Evolutionary conservation across 2,329 filamentous ascomycete species (phyloP).

Genomic region (Phialemoniopsis sp.): DNA sequence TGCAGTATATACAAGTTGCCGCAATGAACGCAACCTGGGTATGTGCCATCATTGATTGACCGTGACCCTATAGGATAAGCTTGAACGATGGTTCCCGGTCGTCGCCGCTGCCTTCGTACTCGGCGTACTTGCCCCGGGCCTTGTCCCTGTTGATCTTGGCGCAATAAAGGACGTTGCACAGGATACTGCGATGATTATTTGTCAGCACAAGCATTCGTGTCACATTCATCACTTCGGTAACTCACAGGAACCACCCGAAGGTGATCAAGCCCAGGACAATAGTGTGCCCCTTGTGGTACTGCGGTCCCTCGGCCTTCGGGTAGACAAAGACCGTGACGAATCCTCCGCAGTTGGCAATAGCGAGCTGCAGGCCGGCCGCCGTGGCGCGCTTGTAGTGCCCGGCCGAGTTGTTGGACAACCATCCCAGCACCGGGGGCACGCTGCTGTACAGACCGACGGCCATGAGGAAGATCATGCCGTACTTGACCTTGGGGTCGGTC

Average conservation of each 20-base stretch:
- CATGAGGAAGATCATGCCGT: constrained; percentile 66
- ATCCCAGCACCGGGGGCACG: constrained; percentile 59
- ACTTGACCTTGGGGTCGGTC: constrained; percentile 45
- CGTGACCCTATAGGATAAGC: constrained; percentile 49
- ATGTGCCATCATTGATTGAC: too few relatives aligned
- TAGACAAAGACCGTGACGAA: constrained; percentile 47
- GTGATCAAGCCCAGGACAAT: constrained; percentile 56
- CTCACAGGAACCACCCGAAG: constrained; percentile 61
- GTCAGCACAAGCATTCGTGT: constrained; percentile 1
- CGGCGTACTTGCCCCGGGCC: constrained; percentile 50
- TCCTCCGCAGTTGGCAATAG: constrained; percentile 63
- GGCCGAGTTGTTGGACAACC: constrained; percentile 65
- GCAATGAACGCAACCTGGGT: too few relatives aligned
- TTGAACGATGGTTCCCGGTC: constrained; percentile 60
- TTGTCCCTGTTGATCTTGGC: constrained; percentile 62
- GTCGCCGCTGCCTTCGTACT: constrained; percentile 53
- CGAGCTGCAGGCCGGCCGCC: constrained; percentile 59
- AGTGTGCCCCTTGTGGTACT: constrained; percentile 58
- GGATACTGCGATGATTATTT: constrained; percentile 34
- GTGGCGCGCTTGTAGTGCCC: constrained; percentile 69
- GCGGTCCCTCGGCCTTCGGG: constrained; percentile 42
- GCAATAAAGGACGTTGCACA: constrained; percentile 59
- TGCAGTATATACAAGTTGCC: too few relatives aligned
- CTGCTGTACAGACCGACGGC: constrained; percentile 60
- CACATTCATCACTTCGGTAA: constrained; percentile 16